Base-by-base conservation (phyloP, 257 asterid species). In the Solanum tarapatanum region DNA sequence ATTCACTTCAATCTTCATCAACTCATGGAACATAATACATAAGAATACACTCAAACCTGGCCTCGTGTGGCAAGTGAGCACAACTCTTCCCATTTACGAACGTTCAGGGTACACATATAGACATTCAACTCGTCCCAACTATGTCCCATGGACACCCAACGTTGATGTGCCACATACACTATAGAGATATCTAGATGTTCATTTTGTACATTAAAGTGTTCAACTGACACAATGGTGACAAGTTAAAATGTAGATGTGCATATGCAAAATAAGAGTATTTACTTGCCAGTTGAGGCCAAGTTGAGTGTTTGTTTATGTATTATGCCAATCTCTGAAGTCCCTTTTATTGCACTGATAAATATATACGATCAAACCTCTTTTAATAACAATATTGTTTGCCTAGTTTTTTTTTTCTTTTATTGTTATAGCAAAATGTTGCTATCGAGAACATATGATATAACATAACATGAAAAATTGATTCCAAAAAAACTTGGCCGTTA, bases 161-260 rank as follows among this genome's bases (percentile, higher is more conserved):
- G 2, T 4, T 23, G 28, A 62, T 62, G 30, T n/a, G 0, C 14
- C 70, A 62, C 13, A 23, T 23, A 62, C 11, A 23, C 2, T 0
- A 0, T n/a, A 10, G 70, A 62, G 0, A 9, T 62, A 0, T n/a
- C 28, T 62, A 62, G 3, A n/a, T n/a, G 14, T n/a, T n/a, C 30
- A 62, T 62, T n/a, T 62, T 10, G 2, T 62, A n/a, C 1, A 11
- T 23, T 62, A 19, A 10, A 55, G 62, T 19, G 30, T 23, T 62
- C 3, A 23, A 10, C 7, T 10, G 3, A 62, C 7, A 62, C 12
- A 9, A 2, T n/a, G 12, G 1, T 21, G 26, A 58, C 26, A 21
- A 58, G 68, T 58, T 58, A 11, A 58, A 7, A 1, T 19, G 11
- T 19, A 7, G 0, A 58, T 9, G 14, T 2, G 1, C 30, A 0